Evolutionary conservation across 1,139 yeast genomes (phyloP).

Genomic region (Suhomyces kunorum): DNA sequence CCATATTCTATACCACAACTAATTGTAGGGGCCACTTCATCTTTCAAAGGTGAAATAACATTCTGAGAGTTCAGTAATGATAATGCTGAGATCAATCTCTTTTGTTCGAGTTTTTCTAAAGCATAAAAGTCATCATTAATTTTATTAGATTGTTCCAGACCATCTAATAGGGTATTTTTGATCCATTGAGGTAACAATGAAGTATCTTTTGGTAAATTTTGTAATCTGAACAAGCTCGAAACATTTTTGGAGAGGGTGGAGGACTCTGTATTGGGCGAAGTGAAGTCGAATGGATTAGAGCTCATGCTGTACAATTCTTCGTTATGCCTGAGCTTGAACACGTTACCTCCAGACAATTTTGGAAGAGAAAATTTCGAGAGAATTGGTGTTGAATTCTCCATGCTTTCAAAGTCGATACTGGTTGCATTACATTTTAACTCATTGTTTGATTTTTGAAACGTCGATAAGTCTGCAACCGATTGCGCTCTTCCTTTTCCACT

Average conservation of each 20-base stretch:
- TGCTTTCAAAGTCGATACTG: slow-evolving; percentile 10
- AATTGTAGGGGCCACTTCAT: slow-evolving; percentile 28
- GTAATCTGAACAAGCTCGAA: slow-evolving; percentile 20
- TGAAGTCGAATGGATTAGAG: slow-evolving; percentile 23
- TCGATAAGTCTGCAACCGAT: slow-evolving; percentile 7
- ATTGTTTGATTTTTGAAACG: slow-evolving; percentile 4
- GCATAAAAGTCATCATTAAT: slow-evolving; percentile 30
- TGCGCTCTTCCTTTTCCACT: slow-evolving; percentile 9
- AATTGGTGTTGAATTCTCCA: slow-evolving; percentile 28
- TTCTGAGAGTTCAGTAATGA: slow-evolving; percentile 18
- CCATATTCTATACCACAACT: slow-evolving; percentile 72
- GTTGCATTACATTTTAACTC: slow-evolving; percentile 11
- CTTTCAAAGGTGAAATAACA: slow-evolving; percentile 12
- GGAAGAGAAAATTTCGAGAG: slow-evolving; percentile 35
- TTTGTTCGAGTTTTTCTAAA: slow-evolving; percentile 35
- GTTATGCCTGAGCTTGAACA: slow-evolving; percentile 41
- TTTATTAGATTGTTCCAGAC: slow-evolving; percentile 24
- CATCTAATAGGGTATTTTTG: slow-evolving; percentile 25
- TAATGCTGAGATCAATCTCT: slow-evolving; percentile 34
- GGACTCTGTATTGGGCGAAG: slow-evolving; percentile 13
- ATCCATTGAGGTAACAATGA: slow-evolving; percentile 38
- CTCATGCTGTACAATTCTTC: slow-evolving; percentile 33
- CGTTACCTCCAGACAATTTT: slow-evolving; percentile 17
- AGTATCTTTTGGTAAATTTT: slow-evolving; percentile 17
- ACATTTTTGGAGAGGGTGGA: slow-evolving; percentile 17